These are phyloP conservation scores for Haplosporangium sp. DNA, from an alignment of 371 early-diverging fungal species.

Conservation along the genomic window DNA sequence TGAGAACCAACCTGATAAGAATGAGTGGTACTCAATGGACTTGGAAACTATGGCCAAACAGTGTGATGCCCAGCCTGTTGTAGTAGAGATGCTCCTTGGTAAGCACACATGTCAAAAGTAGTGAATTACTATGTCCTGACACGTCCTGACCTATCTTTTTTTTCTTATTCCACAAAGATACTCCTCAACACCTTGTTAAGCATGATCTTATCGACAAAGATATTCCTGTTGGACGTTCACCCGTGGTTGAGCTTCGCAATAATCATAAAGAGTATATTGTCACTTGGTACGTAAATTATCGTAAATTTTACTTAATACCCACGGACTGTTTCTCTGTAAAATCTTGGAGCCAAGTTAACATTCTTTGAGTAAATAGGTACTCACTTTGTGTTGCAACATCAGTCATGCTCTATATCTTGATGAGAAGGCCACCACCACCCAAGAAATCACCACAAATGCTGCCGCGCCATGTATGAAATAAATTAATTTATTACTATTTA, in stretches of 20 bases:
- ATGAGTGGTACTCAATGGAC: constrained; percentile 90
- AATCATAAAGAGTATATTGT: constrained; percentile 89
- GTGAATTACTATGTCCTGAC: constrained; percentile 4
- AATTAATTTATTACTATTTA: neutral
- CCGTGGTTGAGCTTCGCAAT: constrained; percentile 83
- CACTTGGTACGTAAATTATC: constrained; percentile 77
- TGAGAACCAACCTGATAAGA: constrained; percentile 69
- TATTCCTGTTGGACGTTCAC: constrained; percentile 79
- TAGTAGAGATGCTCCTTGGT: constrained; percentile 81
- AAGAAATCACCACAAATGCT: constrained; percentile 46
- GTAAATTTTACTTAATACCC: neutral
- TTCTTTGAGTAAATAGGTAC: constrained; percentile 53
- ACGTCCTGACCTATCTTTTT: constrained; percentile 47
- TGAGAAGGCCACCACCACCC: constrained; percentile 54
- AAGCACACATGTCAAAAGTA: constrained; percentile 6
- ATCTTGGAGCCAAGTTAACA: neutral
- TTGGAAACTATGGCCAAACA: constrained; percentile 78
- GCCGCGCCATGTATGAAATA: constrained; percentile 43
- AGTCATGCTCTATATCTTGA: constrained; percentile 72
- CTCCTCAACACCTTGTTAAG: constrained; percentile 46
- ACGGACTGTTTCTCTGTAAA: neutral
- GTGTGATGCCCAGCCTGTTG: constrained; percentile 72
- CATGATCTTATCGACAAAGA: constrained; percentile 65
- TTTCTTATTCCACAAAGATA: constrained; percentile 44
- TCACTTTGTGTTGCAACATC: constrained; percentile 75